phyloP scores from a whole-genome alignment of 2,329 filamentous ascomycete species.

The Colletotrichum sidae region DNA sequence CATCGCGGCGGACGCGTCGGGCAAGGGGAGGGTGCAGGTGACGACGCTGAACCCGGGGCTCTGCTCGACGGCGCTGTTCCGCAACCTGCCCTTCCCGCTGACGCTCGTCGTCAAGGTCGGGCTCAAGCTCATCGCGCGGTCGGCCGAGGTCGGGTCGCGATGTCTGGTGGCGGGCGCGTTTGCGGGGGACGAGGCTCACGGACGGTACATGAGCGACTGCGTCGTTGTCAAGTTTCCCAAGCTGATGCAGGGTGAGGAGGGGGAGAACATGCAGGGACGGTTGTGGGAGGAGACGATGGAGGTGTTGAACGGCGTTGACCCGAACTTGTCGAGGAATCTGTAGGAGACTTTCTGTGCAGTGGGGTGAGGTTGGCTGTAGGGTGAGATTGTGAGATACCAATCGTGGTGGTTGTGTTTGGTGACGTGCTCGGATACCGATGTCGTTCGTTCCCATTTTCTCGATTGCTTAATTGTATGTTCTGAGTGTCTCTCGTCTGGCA shows the following conservation, averaged over 20 bases:
- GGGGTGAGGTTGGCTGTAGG: neutral
- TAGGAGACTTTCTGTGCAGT: constrained; percentile 32
- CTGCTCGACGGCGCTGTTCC: constrained; percentile 54
- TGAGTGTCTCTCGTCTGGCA: no score
- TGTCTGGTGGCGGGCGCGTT: constrained; percentile 52
- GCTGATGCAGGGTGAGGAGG: constrained; percentile 49
- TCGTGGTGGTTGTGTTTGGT: neutral
- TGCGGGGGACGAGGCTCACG: constrained; percentile 52
- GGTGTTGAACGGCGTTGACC: constrained; percentile 56
- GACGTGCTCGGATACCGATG: no score
- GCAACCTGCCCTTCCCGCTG: constrained; percentile 45
- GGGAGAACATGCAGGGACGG: constrained; percentile 48
- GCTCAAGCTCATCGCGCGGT: constrained; percentile 46
- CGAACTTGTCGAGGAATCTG: constrained; percentile 50
- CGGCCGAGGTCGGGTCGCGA: constrained; percentile 53
- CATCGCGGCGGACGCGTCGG: constrained; percentile 43
- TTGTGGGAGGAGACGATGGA: constrained; percentile 57
- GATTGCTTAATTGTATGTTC: no score
- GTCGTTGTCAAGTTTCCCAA: constrained; percentile 40
- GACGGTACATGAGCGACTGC: constrained; percentile 53
- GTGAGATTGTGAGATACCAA: constrained; percentile 25
- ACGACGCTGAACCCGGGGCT: constrained; percentile 55
- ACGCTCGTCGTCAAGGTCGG: constrained; percentile 38
- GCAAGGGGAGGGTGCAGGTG: constrained; percentile 49
- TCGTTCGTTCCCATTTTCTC: neutral